Conservation (phyloP, 352 stramenopile species). For the Phytophthora agathidicida region DNA sequence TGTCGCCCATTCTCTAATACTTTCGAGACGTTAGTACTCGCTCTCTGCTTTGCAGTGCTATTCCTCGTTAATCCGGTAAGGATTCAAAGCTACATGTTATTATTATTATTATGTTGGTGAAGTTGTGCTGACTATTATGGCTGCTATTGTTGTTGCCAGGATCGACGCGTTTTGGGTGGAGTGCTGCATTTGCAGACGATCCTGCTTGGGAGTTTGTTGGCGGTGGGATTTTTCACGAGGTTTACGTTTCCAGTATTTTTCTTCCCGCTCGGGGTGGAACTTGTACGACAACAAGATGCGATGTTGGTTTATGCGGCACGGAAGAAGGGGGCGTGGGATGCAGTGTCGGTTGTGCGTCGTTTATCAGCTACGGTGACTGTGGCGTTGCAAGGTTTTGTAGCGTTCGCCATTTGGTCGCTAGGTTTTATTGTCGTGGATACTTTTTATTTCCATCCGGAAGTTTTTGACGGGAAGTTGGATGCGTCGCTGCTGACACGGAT, state of each 20-base stretch:
- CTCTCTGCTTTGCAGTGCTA: slow-evolving; percentile 58
- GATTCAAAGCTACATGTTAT: neutral
- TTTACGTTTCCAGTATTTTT: slow-evolving; percentile 89
- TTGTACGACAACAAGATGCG: slow-evolving; percentile 62
- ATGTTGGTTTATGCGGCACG: slow-evolving; percentile 41
- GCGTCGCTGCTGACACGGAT: slow-evolving; percentile 13
- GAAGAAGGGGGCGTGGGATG: slow-evolving; percentile 13
- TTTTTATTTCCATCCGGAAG: slow-evolving; percentile 54
- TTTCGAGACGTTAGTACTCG: slow-evolving; percentile 68
- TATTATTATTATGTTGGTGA: slow-evolving; percentile 6
- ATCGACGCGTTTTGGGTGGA: slow-evolving; percentile 40
- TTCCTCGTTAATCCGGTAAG: slow-evolving; percentile 53
- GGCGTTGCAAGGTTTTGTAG: slow-evolving; percentile 48
- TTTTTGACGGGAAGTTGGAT: slow-evolving; percentile 16
- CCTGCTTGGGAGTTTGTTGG: slow-evolving; percentile 67
- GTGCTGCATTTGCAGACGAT: slow-evolving; percentile 58
- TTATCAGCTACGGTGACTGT: slow-evolving; percentile 32
- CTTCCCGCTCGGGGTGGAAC: slow-evolving; percentile 68
- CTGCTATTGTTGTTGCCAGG: slow-evolving; percentile 22
- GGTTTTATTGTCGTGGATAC: slow-evolving; percentile 61
- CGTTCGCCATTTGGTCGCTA: slow-evolving; percentile 44
- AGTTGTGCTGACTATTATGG: neutral
- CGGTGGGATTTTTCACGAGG: slow-evolving; percentile 75
- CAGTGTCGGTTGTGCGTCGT: slow-evolving; percentile 20
- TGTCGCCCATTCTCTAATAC: slow-evolving; percentile 86